Percentiles rank a stretch among this genome's conserved stretches.
Conservation (phyloP, 192 early-diverging fungal species). For the Mortierella alpina region DNA sequence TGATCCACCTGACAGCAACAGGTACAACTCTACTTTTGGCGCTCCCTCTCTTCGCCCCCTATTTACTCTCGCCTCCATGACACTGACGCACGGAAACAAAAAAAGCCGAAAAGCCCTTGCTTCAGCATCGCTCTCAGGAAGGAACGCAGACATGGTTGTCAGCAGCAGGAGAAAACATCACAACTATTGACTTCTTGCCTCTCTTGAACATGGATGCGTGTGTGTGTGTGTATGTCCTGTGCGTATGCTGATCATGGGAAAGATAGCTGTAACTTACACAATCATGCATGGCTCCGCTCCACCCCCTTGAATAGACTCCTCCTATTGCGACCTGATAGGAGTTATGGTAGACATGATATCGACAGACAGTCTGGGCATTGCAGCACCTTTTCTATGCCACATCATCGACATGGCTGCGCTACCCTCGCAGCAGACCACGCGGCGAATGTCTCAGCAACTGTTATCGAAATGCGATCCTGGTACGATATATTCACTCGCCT, state of each 20-base stretch:
- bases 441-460: conserved; percentile 54
- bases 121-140: no score
- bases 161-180: no score
- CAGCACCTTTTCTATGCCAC: conserved; percentile 62
- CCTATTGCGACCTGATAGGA: conserved; percentile 55
- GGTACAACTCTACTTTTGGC: conserved; percentile 12
- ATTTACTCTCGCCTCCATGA: neutral
- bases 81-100: no score
- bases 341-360: conserved; percentile 59
- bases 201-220: no score
- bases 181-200: no score
- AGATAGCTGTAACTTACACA: conserved; percentile 2
- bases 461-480: conserved; percentile 57
- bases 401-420: conserved; percentile 68
- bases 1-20: conserved; percentile 53
- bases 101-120: no score
- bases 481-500: no score
- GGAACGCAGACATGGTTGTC: no score
- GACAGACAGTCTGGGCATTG: conserved; percentile 54
- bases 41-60: neutral
- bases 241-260: no score
- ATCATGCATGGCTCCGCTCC: neutral
- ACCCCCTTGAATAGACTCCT: conserved; percentile 45
- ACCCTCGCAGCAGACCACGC: conserved; percentile 63
- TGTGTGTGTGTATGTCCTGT: no score